Percentiles rank a stretch among this genome's conserved stretches.
phyloP scores from a whole-genome alignment of 495 filamentous ascomycete genomes.

The Sporormia fimetaria region DNA sequence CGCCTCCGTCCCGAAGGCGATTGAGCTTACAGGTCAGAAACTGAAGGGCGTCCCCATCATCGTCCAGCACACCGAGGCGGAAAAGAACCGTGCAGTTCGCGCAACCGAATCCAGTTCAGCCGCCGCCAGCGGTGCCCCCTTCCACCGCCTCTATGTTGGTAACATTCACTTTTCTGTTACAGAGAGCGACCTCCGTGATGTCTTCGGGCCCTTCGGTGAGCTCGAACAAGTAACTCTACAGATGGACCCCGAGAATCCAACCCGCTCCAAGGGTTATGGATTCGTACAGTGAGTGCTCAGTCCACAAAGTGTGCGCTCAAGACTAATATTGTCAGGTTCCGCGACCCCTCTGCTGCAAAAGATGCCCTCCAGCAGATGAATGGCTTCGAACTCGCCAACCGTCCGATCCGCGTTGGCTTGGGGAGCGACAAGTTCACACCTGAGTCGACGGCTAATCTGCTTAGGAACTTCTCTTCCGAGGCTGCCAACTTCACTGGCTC shows the following conservation, averaged over 20 bases:
- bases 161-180: conserved; percentile 99
- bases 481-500: conserved; percentile 82
- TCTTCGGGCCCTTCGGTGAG: conserved; percentile 97
- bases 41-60: conserved; percentile 98
- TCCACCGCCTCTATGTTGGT: conserved; percentile 97
- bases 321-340: conserved; percentile 55
- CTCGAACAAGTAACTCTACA: conserved; percentile 95
- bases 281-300: conserved; percentile 83
- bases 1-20: conserved; percentile 82
- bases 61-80: conserved; percentile 93
- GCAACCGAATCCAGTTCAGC: conserved; percentile 58
- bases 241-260: conserved; percentile 65
- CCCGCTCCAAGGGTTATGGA: conserved; percentile 88
- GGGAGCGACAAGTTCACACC: conserved; percentile 99
- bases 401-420: conserved; percentile 95
- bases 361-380: conserved; percentile 99
- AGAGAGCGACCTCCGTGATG: conserved; percentile 87
- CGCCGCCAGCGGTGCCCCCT: conserved; percentile 67
- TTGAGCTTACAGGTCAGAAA: conserved; percentile 97
- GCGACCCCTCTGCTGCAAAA: conserved; percentile 79
- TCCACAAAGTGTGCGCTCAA: not conserved
- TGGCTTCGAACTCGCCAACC: conserved; percentile 95
- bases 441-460: conserved; percentile 81
- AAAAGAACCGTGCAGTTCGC: conserved; percentile 96
- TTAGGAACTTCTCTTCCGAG: conserved; percentile 80